These are phyloP conservation scores for Arabidopsis lyrata DNA, from an alignment of 441 rosid species.

Conservation along the genomic window DNA sequence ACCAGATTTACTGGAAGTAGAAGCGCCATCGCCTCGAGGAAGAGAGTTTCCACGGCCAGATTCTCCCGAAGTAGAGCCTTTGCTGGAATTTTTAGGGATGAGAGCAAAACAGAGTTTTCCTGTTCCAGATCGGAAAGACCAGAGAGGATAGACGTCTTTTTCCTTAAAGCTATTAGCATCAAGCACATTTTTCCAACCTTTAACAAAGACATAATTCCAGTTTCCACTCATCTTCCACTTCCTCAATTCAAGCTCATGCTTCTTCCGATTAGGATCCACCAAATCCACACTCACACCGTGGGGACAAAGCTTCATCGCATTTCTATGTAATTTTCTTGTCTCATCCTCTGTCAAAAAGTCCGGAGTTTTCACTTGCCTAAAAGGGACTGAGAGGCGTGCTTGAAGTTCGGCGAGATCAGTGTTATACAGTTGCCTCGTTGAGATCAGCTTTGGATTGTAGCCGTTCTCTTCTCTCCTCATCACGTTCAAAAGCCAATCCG, in stretches of 20 bases:
- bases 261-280: not conserved
- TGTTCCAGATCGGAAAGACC: constrained; percentile 5
- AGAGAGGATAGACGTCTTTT: not conserved
- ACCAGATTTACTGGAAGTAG: constrained; percentile 5
- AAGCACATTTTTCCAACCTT: constrained; percentile 10
- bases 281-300: not conserved
- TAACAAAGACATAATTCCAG: constrained; percentile 1
- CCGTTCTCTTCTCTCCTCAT: constrained; percentile 2
- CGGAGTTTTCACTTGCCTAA: not conserved
- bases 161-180: not conserved
- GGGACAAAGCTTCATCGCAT: not conserved
- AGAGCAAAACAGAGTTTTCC: constrained; percentile 18
- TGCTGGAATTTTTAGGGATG: not conserved
- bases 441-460: constrained; percentile 3
- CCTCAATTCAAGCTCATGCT: constrained; percentile 7
- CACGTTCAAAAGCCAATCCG: constrained; percentile 15
- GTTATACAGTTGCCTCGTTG: not conserved
- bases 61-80: not conserved
- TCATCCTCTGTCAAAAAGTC: constrained; percentile 7
- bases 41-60: not conserved
- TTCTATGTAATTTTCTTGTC: not conserved
- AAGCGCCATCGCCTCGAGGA: not conserved
- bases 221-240: not conserved
- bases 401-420: not conserved
- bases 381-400: constrained; percentile 3